Percentiles rank a stretch among this genome's conserved stretches.
Evolutionary conservation across 176 grass and related monocot genomes (phyloP).

Genomic region (Dendrocalamus sinicus): DNA sequence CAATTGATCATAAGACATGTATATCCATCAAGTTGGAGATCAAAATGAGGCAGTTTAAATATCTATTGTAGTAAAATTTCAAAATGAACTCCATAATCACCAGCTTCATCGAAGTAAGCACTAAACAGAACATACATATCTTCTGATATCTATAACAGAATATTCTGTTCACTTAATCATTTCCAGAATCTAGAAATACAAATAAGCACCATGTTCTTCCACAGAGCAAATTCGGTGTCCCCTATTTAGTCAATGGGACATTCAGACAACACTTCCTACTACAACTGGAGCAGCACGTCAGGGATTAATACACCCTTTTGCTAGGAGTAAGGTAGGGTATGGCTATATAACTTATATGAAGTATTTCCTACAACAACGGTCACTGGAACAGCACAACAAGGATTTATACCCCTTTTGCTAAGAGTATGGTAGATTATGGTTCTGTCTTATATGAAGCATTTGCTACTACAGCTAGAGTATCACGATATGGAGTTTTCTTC

Average conservation of each 20-base stretch:
- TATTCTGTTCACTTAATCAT: not conserved
- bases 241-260: slow-evolving; percentile 12
- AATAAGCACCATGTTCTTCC: slow-evolving; percentile 10
- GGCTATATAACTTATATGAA: not conserved
- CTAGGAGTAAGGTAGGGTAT: not conserved
- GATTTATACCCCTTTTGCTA: not conserved
- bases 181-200: not conserved
- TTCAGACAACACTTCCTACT: slow-evolving; percentile 20
- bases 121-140: not conserved
- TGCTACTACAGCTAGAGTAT: slow-evolving; percentile 5
- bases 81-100: slow-evolving; percentile 12
- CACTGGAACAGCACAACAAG: not conserved
- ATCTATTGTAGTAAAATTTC: slow-evolving; percentile 28
- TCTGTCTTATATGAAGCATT: slow-evolving; percentile 2
- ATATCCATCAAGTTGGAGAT: not conserved
- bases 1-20: slow-evolving; percentile 17
- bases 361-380: slow-evolving; percentile 5
- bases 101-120: slow-evolving; percentile 8
- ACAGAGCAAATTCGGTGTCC: not conserved
- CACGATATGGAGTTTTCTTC: not conserved
- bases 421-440: slow-evolving; percentile 14
- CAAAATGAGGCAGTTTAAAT: slow-evolving; percentile 1
- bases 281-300: slow-evolving; percentile 19
- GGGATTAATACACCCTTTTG: not conserved
- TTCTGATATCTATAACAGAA: not conserved